Evolutionary conservation across 2,329 filamentous ascomycete species (phyloP), one percentile per base, ranked within the genome.

Genomic region (Coleophoma cylindrospora): DNA sequence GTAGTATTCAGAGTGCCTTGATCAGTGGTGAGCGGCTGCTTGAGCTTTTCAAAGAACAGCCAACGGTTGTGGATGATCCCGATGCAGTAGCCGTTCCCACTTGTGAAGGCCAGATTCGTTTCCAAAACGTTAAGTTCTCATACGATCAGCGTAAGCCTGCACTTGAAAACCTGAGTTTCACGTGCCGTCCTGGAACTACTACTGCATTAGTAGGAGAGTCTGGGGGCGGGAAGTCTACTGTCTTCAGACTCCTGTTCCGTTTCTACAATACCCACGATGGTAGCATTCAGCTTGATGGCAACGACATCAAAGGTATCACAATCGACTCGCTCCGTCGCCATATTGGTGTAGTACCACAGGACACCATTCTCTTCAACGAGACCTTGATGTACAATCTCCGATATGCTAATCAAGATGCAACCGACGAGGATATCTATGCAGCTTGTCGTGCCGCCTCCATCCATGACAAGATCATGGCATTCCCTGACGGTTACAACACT

Each of bases 181-280:
- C 86, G 55, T 96, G 91, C 67, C 73, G 75, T 15, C 91, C 94
- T 2, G 94, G 94, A 47, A 96, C 91, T 1, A 97, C 91, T 0
- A 99, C 92, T 6, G 94, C 94, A 1, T 85, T 99, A 56, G 94
- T 99, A 15, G 94, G 94, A 56, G 92, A 97, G 68, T 97, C 92
- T 33, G 94, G 94, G 43, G 94, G 94, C 52, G 94, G 94, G 57
- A 99, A 99, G 69, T 97, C 92, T 2, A 99, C 94, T 0, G 81
- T 99, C 22, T 96, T 99, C 74, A 87, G 94, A 46, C 80, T 97
- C 45, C 84, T 99, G 66, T 97, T 96, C 76, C 87, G 94, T 15
- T 99, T 96, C 70, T 99, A 97, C 74, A 95, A 96, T 64, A 82
- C 86, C 49, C 77, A 84, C 47, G 79, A 83, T 47, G 94, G 94